These are phyloP conservation scores for Usnea hakonensis DNA, from an alignment of 495 filamentous ascomycete genomes.

Conservation along the genomic window DNA sequence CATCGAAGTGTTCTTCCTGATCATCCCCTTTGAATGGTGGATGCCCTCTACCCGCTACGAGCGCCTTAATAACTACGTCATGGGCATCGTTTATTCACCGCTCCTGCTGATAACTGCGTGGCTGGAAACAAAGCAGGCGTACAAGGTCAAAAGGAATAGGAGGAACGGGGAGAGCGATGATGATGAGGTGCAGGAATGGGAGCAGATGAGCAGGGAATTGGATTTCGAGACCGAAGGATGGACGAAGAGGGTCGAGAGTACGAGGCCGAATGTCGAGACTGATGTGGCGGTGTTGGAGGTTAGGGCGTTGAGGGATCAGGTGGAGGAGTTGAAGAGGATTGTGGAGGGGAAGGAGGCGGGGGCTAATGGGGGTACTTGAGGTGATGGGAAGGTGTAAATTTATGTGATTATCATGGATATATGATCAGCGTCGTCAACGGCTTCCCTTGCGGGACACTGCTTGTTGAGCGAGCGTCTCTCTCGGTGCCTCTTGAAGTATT, in stretches of 20 bases:
- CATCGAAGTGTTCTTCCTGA: slow-evolving; percentile 72
- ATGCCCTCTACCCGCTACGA: slow-evolving; percentile 60
- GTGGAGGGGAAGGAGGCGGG: slow-evolving; percentile 38
- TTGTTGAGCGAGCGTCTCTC: background rate
- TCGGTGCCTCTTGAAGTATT: background rate
- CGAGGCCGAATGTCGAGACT: slow-evolving; percentile 67
- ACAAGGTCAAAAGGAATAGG: slow-evolving; percentile 61
- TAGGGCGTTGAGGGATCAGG: slow-evolving; percentile 56
- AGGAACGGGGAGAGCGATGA: slow-evolving; percentile 82
- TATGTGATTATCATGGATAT: background rate
- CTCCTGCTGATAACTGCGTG: slow-evolving; percentile 71
- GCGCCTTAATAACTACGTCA: slow-evolving; percentile 74
- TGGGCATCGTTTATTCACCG: slow-evolving; percentile 80
- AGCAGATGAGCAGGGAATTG: slow-evolving; percentile 62
- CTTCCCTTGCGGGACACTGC: background rate
- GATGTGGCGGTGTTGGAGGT: slow-evolving; percentile 65
- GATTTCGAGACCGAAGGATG: slow-evolving; percentile 77
- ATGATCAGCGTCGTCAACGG: background rate
- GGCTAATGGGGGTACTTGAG: background rate
- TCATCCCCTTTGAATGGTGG: slow-evolving; percentile 95
- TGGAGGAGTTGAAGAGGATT: slow-evolving; percentile 58
- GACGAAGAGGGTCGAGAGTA: slow-evolving; percentile 63
- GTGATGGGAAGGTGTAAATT: background rate
- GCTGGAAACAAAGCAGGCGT: slow-evolving; percentile 64
- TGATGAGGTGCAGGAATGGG: slow-evolving; percentile 85